Conservation (phyloP, 1,284 basidiomycete species). For the Irpex lacteus region DNA sequence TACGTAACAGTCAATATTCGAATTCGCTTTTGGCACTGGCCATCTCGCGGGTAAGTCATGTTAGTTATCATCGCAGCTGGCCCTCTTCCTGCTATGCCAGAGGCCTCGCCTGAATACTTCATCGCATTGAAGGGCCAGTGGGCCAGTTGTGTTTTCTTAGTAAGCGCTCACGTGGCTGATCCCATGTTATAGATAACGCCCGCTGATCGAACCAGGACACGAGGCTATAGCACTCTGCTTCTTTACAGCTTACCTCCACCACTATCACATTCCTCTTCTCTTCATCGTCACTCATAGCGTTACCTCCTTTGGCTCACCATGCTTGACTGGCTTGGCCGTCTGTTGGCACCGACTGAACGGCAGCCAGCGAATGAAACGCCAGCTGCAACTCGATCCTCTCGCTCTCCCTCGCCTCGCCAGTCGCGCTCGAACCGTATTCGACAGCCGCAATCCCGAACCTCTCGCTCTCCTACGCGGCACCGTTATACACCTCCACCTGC, state of each 20-base stretch:
- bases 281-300: not conserved
- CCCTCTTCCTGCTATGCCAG: too few relatives aligned
- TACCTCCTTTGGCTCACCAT: not conserved
- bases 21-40: too few relatives aligned
- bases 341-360: not conserved
- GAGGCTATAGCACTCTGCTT: not conserved
- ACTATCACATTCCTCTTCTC: not conserved
- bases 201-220: not conserved
- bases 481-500: not conserved
- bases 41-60: too few relatives aligned
- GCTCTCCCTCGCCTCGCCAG: not conserved
- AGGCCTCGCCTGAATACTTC: too few relatives aligned
- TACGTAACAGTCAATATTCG: too few relatives aligned
- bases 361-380: not conserved
- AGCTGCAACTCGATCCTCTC: not conserved
- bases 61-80: too few relatives aligned
- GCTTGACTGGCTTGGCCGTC: not conserved
- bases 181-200: not conserved
- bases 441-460: not conserved
- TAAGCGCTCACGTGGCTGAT: conserved; percentile 1
- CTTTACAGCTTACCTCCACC: not conserved
- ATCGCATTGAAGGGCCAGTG: too few relatives aligned
- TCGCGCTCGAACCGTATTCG: not conserved
- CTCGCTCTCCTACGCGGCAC: not conserved
- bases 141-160: not conserved